A percentile compares a stretch with the other conserved stretches of the same genome.
These are phyloP conservation scores for Haplosporangium sp. DNA, from an alignment of 371 early-diverging fungal species.

Conservation along the genomic window DNA sequence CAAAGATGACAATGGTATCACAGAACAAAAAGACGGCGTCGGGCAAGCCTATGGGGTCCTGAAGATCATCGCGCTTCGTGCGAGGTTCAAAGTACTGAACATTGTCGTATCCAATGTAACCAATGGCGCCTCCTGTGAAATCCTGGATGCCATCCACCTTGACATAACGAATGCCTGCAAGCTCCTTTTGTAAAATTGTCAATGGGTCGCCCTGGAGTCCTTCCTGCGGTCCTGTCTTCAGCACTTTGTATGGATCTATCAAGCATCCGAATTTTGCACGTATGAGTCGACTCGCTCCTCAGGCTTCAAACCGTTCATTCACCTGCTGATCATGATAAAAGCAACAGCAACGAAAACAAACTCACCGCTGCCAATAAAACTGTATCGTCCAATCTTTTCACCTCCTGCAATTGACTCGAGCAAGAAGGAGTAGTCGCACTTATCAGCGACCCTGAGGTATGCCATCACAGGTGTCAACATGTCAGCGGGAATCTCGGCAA, in stretches of 20 bases:
- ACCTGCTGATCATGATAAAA: too few species aligned
- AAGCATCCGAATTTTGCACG: too few species aligned
- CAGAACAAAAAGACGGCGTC: conserved; percentile 94
- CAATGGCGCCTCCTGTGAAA: conserved; percentile 97
- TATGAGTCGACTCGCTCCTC: too few species aligned
- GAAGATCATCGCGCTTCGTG: conserved; percentile 72
- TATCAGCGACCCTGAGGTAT: conserved; percentile 88
- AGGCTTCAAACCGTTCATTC: too few species aligned
- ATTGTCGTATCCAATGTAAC: conserved; percentile 97
- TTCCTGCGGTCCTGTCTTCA: conserved; percentile 79
- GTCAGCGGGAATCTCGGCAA: conserved; percentile 88
- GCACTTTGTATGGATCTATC: conserved; percentile 86
- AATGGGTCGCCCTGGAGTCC: conserved; percentile 90
- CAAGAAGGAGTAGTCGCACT: conserved; percentile 87
- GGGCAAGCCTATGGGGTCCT: conserved; percentile 90
- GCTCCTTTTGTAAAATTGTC: conserved; percentile 82
- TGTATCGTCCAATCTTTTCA: conserved; percentile 94
- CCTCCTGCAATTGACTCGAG: conserved; percentile 96
- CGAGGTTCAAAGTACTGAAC: conserved; percentile 96
- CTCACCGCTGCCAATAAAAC: conserved; percentile 92
- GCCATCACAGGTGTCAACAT: conserved; percentile 96
- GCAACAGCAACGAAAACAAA: too few species aligned
- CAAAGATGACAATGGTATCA: conserved; percentile 94
- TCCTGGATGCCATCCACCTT: conserved; percentile 85
- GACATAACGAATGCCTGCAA: conserved; percentile 80